Conservation (phyloP, 331 rosid species). For the Rosa hybrid region DNA sequence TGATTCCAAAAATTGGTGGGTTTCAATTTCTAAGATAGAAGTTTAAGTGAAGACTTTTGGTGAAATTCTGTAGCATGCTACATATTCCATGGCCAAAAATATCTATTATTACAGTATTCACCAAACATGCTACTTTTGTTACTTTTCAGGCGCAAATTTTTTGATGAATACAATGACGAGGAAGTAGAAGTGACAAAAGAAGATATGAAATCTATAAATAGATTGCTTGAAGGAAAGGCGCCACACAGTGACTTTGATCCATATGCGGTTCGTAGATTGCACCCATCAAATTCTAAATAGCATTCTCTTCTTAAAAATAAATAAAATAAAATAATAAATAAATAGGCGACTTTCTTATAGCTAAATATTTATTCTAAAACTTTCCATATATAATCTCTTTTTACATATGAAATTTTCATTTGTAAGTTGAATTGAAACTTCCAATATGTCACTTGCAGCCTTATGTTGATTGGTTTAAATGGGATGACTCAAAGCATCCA, state of each 20-base stretch:
- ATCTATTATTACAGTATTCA: neutral
- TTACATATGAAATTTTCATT: constrained; percentile 3
- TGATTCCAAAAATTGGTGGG: constrained; percentile 82
- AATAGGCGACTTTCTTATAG: neutral
- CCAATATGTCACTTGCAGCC: constrained; percentile 45
- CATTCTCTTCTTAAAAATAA: neutral
- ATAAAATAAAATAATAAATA: neutral
- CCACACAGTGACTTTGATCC: constrained; percentile 88
- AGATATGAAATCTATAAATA: constrained; percentile 61
- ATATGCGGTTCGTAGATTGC: constrained; percentile 54
- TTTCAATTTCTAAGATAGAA: constrained; percentile 14
- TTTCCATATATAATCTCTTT: neutral
- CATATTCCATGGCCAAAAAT: neutral
- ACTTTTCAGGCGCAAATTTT: constrained; percentile 68
- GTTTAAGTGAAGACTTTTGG: neutral
- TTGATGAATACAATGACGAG: constrained; percentile 86
- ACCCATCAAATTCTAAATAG: constrained; percentile 10
- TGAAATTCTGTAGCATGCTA: neutral
- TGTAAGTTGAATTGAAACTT: constrained; percentile 13
- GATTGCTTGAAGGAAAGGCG: constrained; percentile 67
- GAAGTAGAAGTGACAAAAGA: constrained; percentile 63
- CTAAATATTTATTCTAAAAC: neutral
- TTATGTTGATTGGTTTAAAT: constrained; percentile 91
- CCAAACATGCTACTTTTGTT: neutral
- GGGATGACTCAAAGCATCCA: constrained; percentile 86